Evolutionary conservation across 2,329 filamentous ascomycete species (phyloP).

Genomic region (Colletotrichum limetticola): DNA sequence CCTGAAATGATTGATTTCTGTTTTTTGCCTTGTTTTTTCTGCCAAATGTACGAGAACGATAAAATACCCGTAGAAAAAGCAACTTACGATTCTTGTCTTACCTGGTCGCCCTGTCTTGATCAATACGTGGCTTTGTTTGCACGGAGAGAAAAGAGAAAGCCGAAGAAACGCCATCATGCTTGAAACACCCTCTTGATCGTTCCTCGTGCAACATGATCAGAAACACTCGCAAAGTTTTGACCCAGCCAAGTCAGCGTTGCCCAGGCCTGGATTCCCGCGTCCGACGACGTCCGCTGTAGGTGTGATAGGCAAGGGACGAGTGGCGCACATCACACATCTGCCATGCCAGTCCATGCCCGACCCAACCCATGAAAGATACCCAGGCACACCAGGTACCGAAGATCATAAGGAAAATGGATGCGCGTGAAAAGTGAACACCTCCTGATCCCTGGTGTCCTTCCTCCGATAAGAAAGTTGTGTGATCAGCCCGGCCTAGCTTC

Average conservation of each 20-base stretch:
- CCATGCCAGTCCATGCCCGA: too few relatives aligned
- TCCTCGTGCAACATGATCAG: background rate
- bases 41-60: constrained; percentile 8
- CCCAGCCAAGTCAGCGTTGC: background rate
- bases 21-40: background rate
- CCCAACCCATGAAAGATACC: background rate
- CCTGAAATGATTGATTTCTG: background rate
- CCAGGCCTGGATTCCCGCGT: background rate
- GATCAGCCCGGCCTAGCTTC: background rate
- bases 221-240: background rate
- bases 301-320: too few relatives aligned
- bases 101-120: background rate
- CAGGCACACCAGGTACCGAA: background rate
- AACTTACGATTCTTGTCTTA: constrained; percentile 3
- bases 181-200: background rate
- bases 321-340: background rate
- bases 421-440: constrained; percentile 18
- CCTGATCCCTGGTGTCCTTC: background rate
- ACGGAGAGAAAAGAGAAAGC: background rate
- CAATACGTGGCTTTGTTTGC: background rate
- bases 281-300: background rate
- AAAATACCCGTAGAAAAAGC: constrained; percentile 32
- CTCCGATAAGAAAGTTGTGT: background rate
- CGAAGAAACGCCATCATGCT: background rate
- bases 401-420: background rate